A percentile compares a stretch with the other conserved stretches of the same genome.
These are phyloP conservation scores for Cryptococcus hybrid DNA, from an alignment of 1,284 basidiomycete species.

Conservation along the genomic window DNA sequence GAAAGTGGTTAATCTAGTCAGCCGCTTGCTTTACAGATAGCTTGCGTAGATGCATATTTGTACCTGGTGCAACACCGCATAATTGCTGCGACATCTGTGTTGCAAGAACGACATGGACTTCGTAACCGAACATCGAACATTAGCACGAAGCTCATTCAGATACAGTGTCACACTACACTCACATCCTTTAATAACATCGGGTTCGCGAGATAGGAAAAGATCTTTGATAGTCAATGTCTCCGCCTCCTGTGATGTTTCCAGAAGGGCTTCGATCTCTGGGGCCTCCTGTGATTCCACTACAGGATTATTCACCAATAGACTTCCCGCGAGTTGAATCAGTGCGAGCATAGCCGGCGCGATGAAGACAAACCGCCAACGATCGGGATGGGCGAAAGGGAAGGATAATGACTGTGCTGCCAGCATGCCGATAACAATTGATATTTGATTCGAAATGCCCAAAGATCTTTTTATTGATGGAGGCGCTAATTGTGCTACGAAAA, in stretches of 20 bases:
- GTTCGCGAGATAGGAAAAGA: conserved; percentile 27
- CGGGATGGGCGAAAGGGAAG: conserved; percentile 35
- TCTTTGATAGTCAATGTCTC: conserved; percentile 25
- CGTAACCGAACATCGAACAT: background rate
- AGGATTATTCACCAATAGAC: conserved; percentile 15
- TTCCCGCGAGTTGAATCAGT: conserved; percentile 41
- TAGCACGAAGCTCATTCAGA: background rate
- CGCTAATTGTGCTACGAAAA: conserved; percentile 50
- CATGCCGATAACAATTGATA: conserved; percentile 48
- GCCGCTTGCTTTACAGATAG: background rate
- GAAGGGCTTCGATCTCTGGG: conserved; percentile 13
- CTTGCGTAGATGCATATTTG: background rate
- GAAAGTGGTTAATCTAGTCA: background rate
- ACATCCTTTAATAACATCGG: conserved; percentile 23
- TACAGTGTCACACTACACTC: conserved; percentile 6
- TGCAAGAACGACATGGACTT: conserved; percentile 35
- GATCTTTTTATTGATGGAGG: conserved; percentile 45
- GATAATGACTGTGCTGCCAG: conserved; percentile 48
- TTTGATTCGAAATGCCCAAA: conserved; percentile 52
- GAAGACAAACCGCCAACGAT: conserved; percentile 48
- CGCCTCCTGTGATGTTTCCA: background rate
- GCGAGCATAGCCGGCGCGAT: conserved; percentile 33
- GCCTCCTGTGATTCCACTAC: background rate
- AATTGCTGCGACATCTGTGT: conserved; percentile 40
- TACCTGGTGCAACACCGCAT: conserved; percentile 39